Evolutionary conservation across 176 grass and related monocot species (phyloP).

Genomic region (Rhynchospora tenuis): DNA sequence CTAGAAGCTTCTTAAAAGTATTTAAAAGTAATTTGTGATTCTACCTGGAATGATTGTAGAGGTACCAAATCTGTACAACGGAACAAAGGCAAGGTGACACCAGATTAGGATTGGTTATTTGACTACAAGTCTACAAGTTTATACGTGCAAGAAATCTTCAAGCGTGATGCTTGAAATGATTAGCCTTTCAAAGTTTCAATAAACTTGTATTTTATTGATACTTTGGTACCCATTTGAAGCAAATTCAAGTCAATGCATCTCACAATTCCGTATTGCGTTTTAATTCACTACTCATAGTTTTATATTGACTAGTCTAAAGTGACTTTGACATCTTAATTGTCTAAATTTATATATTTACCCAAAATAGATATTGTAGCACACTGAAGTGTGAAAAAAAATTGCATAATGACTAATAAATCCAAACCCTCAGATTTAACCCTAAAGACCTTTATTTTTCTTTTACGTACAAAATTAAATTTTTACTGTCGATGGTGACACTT

Average conservation of each 20-base stretch:
- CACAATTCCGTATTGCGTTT: not conserved
- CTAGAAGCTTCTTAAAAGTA: too few species aligned
- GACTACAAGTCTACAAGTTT: not conserved
- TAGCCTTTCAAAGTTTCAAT: not conserved
- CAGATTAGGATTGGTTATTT: not conserved
- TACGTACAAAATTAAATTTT: too few species aligned
- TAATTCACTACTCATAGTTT: not conserved
- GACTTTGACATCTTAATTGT: not conserved
- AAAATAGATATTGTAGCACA: not conserved
- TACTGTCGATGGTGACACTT: too few species aligned
- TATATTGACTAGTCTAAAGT: not conserved
- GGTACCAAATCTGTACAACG: not conserved
- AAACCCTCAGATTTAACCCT: too few species aligned
- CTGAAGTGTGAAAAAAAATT: not conserved
- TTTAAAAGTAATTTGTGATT: not conserved
- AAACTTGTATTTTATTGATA: not conserved
- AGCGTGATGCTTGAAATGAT: not conserved
- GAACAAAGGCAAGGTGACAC: not conserved
- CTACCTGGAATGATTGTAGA: not conserved
- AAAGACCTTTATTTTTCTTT: too few species aligned
- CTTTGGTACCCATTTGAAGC: slow-evolving; percentile 7
- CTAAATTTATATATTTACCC: not conserved
- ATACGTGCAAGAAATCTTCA: slow-evolving; percentile 15
- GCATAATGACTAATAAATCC: too few species aligned
- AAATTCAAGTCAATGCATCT: not conserved